Base-by-base conservation (phyloP, 495 filamentous ascomycete genomes). In the Daldinia loculata region DNA sequence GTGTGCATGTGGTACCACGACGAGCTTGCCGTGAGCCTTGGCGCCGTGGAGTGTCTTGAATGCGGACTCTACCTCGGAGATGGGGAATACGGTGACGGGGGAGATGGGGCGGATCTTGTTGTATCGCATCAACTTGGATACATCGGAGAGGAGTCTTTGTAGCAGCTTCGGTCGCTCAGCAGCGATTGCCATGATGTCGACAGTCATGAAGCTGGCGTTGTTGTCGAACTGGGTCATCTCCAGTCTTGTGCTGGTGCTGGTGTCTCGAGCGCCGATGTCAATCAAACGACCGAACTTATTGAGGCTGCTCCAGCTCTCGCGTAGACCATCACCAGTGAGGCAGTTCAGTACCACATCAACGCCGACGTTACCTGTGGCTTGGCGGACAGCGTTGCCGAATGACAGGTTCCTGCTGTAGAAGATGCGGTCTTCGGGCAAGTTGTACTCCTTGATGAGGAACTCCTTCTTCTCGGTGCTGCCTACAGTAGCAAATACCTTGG, bases 341-440 rank as follows among this genome's bases (percentile, higher is more conserved):
- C 86, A 89, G 75, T 91, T 92, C 14, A 93, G 69, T 6, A 91
- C 77, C 0, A 92, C 83, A 70, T 92, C 89, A 0, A 92, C 87
- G 0, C 91, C 90, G 1, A 80, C 63, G 6, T 80, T 82, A 6
- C 76, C 67, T 0, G 89, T 92, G 0, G 79, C 79, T 30, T 75
- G 72, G 41, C 77, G 79, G 36, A 92, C 74, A 2, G 77, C 83
- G 11, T 80, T 63, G 11, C 80, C 83, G 62, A 91, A 85, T 0
- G 79, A 75, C 11, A 72, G 60, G 63, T 75, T 77, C 39, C 81
- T 74, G 66, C 83, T 84, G 75, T 76, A 86, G 75, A 90, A 87
- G 52, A 92, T 87, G 56, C 81, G 86, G 17, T 85, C 77, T 11
- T 82, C 80, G 0, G 83, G 79, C 9, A 92, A 78, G 12, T 78